Evolutionary conservation across 257 asterid genomes (phyloP).

Genomic region (Lavandula angustifolia): DNA sequence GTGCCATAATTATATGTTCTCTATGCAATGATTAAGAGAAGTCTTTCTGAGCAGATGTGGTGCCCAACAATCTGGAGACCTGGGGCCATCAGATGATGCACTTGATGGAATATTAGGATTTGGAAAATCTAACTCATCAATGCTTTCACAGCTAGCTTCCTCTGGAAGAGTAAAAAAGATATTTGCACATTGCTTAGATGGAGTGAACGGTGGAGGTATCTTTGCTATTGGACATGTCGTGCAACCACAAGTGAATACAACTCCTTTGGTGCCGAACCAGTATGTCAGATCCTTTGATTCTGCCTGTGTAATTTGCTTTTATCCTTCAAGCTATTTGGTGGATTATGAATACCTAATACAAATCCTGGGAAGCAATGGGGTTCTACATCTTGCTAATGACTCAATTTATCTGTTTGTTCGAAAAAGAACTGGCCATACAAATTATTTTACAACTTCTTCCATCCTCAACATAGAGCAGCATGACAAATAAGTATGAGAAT

Average conservation of each 20-base stretch:
- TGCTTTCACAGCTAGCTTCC: constrained; percentile 95
- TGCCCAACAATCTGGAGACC: constrained; percentile 82
- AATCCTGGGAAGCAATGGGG: constrained; percentile 21
- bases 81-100: constrained; percentile 80
- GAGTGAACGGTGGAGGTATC: constrained; percentile 97
- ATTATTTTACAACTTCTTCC: constrained; percentile 12
- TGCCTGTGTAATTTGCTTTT: constrained; percentile 21
- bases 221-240: constrained; percentile 99
- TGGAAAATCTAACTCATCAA: constrained; percentile 91
- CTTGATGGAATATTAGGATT: constrained; percentile 98
- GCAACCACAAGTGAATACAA: constrained; percentile 92
- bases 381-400: constrained; percentile 13
- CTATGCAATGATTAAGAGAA: constrained; percentile 18
- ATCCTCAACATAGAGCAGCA: constrained; percentile 14
- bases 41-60: constrained; percentile 73
- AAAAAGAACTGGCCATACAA: constrained; percentile 2
- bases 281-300: constrained; percentile 46
- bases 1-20: constrained; percentile 9
- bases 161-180: constrained; percentile 87
- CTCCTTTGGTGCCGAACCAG: constrained; percentile 82
- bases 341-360: constrained; percentile 18
- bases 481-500: constrained; percentile 20
- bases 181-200: constrained; percentile 99
- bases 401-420: constrained; percentile 12
- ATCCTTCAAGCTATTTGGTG: constrained; percentile 12